These are phyloP conservation scores for Alternaria ethzedia DNA, from an alignment of 2,329 filamentous ascomycete species.

Conservation along the genomic window DNA sequence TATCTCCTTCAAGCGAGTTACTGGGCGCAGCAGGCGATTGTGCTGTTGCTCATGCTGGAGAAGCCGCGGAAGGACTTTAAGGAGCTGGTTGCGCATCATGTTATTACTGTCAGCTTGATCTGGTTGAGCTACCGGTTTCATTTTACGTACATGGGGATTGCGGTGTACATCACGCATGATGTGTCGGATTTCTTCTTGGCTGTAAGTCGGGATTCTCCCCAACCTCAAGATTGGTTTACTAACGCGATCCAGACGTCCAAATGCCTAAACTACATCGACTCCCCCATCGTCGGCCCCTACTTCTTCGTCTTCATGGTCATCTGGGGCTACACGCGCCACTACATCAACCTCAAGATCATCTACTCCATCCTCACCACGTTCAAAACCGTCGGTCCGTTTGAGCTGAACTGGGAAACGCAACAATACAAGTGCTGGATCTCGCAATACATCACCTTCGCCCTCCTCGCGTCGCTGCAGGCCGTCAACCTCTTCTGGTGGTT, in stretches of 20 bases:
- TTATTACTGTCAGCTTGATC: constrained; percentile 86
- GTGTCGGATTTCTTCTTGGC: constrained; percentile 96
- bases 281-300: constrained; percentile 78
- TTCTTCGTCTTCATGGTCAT: constrained; percentile 80
- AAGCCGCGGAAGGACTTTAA: constrained; percentile 95
- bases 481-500: constrained; percentile 85
- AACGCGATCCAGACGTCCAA: constrained; percentile 73
- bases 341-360: constrained; percentile 79
- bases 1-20: constrained; percentile 94
- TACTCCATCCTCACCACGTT: constrained; percentile 78
- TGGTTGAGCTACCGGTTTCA: constrained; percentile 91
- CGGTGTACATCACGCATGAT: constrained; percentile 93
- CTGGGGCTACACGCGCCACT: constrained; percentile 92
- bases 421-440: constrained; percentile 77
- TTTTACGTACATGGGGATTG: constrained; percentile 92
- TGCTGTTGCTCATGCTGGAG: constrained; percentile 84
- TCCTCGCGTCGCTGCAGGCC: constrained; percentile 72
- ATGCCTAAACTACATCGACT: constrained; percentile 87
- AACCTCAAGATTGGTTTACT: not conserved
- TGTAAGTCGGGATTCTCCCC: constrained; percentile 58
- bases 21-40: constrained; percentile 94
- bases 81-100: constrained; percentile 89
- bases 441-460: constrained; percentile 67
- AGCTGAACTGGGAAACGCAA: constrained; percentile 75
- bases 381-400: constrained; percentile 74